phyloP scores from a whole-genome alignment of 306 rosid genomes.

The Biancaea sappan region DNA sequence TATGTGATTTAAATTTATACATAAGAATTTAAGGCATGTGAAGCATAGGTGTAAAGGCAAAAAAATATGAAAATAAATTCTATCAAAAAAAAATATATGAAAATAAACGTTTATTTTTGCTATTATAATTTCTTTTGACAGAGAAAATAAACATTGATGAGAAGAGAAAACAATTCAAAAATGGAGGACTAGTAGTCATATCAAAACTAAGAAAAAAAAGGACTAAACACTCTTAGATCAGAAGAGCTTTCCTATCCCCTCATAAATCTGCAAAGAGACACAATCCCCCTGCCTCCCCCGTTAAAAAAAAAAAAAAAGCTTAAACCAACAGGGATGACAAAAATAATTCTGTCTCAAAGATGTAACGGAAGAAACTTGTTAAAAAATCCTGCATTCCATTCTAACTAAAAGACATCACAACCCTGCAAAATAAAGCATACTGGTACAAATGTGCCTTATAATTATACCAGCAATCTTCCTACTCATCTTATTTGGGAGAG shows the following conservation, averaged over 20 bases:
- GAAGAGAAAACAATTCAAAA: background rate
- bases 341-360: background rate
- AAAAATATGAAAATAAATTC: too few species aligned
- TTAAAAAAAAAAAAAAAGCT: background rate
- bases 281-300: too few species aligned
- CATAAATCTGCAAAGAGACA: background rate
- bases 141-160: background rate
- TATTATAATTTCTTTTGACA: background rate
- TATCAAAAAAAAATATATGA: too few species aligned
- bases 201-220: too few species aligned
- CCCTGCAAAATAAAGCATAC: background rate
- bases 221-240: background rate
- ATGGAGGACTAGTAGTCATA: background rate
- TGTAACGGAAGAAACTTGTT: background rate
- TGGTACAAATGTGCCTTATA: background rate
- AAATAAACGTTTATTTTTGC: background rate
- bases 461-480: background rate
- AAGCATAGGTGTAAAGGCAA: background rate
- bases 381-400: background rate
- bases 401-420: background rate
- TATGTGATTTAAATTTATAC: slow-evolving; percentile 16
- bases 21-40: background rate
- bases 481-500: background rate
- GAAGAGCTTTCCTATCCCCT: background rate
- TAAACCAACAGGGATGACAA: background rate